A percentile compares a stretch with the other conserved stretches of the same genome.
Evolutionary conservation across 2,329 filamentous ascomycete genomes (phyloP).

Genomic region (Akanthomyces uredinophilus): DNA sequence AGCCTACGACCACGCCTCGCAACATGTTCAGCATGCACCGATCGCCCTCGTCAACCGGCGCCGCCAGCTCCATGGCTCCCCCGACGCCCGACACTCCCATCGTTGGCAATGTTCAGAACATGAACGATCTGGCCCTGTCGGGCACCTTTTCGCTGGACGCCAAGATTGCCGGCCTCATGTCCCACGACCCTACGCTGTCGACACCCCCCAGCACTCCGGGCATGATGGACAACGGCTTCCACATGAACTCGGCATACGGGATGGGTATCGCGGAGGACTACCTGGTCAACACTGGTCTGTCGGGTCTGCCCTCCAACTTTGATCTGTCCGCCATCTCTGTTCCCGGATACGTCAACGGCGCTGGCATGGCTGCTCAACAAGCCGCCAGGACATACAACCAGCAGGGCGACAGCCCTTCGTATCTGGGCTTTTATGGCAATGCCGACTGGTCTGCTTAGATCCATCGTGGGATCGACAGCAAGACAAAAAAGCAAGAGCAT

Average conservation of each 20-base stretch:
- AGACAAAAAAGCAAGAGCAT: background rate
- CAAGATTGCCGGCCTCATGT: slow-evolving; percentile 26
- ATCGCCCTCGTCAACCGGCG: slow-evolving; percentile 35
- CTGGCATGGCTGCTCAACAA: slow-evolving; percentile 23
- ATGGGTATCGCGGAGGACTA: slow-evolving; percentile 41
- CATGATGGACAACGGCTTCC: slow-evolving; percentile 37
- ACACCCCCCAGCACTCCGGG: slow-evolving; percentile 52
- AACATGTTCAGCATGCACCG: slow-evolving; percentile 39
- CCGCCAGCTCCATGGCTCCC: slow-evolving; percentile 40
- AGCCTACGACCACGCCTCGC: slow-evolving; percentile 27
- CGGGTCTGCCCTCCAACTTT: slow-evolving; percentile 42
- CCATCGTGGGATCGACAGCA: background rate
- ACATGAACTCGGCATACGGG: slow-evolving; percentile 36
- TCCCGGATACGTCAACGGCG: slow-evolving; percentile 41
- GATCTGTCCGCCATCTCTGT: slow-evolving; percentile 34
- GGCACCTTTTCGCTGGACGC: slow-evolving; percentile 27
- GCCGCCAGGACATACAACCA: slow-evolving; percentile 36
- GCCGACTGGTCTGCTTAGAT: slow-evolving; percentile 2
- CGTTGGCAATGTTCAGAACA: slow-evolving; percentile 31
- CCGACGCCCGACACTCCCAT: slow-evolving; percentile 47
- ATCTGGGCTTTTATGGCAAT: slow-evolving; percentile 3
- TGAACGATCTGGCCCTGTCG: slow-evolving; percentile 36
- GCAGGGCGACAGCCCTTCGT: background rate
- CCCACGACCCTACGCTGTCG: slow-evolving; percentile 42
- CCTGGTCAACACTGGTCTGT: slow-evolving; percentile 43